A percentile compares a stretch with the other conserved stretches of the same genome.
Conservation (phyloP, 2,329 filamentous ascomycete genomes). For the Pyrenophora tritici-repentis region DNA sequence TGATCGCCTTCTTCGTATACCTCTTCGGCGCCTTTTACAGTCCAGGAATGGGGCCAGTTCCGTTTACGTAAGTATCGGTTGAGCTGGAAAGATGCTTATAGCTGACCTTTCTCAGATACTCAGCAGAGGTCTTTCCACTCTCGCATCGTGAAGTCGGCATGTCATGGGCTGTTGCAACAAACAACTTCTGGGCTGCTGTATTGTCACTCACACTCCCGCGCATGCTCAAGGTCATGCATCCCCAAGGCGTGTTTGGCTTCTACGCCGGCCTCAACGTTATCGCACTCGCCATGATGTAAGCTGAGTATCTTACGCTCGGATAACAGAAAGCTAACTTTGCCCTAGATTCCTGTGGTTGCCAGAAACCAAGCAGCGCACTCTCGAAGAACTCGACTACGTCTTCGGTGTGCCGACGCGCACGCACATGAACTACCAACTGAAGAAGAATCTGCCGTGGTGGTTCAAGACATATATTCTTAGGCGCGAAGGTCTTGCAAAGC, state of each 20-base stretch:
- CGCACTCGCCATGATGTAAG: slow-evolving; percentile 63
- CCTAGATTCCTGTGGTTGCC: slow-evolving; percentile 58
- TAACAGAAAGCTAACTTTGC: background rate
- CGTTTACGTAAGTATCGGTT: slow-evolving; percentile 18
- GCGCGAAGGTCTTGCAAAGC: slow-evolving; percentile 43
- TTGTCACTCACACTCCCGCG: slow-evolving; percentile 67
- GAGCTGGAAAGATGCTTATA: too few species aligned
- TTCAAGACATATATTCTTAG: slow-evolving; percentile 52
- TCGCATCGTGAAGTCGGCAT: slow-evolving; percentile 74
- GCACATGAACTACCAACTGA: slow-evolving; percentile 46
- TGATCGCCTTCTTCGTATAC: slow-evolving; percentile 63
- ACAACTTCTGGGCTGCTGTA: slow-evolving; percentile 63
- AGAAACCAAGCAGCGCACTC: slow-evolving; percentile 55
- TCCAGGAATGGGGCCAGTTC: slow-evolving; percentile 57
- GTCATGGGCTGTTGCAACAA: slow-evolving; percentile 70
- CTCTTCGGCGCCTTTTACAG: slow-evolving; percentile 55
- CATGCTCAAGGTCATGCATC: slow-evolving; percentile 58
- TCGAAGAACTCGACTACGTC: slow-evolving; percentile 57
- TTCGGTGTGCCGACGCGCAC: slow-evolving; percentile 53
- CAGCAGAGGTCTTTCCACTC: slow-evolving; percentile 69
- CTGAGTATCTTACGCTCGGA: background rate
- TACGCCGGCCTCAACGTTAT: slow-evolving; percentile 65
- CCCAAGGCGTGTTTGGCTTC: slow-evolving; percentile 64
- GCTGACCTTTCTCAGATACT: slow-evolving; percentile 7
- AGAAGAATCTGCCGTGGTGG: slow-evolving; percentile 51